These are phyloP conservation scores for Arthrobotrys iridis DNA, from an alignment of 2,329 filamentous ascomycete species.

Conservation along the genomic window DNA sequence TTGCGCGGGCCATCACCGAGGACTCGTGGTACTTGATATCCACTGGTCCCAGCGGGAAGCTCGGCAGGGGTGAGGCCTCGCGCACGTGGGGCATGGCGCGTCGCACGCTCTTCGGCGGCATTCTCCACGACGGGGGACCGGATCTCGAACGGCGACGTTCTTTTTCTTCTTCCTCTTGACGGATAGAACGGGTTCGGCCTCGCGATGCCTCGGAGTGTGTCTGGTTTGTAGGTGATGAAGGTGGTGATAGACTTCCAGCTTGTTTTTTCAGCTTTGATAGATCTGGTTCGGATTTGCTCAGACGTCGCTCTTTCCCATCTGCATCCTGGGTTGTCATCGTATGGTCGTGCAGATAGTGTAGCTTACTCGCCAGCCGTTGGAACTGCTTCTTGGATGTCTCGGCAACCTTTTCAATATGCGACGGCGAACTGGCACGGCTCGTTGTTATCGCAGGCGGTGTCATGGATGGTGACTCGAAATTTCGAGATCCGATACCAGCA, in stretches of 20 bases:
- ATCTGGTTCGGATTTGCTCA: constrained; percentile 46
- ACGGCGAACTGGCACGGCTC: constrained; percentile 42
- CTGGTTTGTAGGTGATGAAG: constrained; percentile 19
- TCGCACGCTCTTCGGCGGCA: constrained; percentile 36
- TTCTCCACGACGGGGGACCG: constrained; percentile 50
- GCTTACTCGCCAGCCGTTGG: constrained; percentile 39
- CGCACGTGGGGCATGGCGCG: constrained; percentile 47
- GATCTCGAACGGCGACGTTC: constrained; percentile 34
- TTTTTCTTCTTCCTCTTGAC: constrained; percentile 17
- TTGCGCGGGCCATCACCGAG: constrained; percentile 57
- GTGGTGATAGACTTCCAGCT: constrained; percentile 33
- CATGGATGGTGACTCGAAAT: constrained; percentile 50
- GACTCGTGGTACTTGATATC: constrained; percentile 52
- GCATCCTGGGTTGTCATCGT: constrained; percentile 6
- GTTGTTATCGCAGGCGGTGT: constrained; percentile 44
- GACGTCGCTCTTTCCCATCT: constrained; percentile 16
- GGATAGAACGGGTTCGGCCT: constrained; percentile 28
- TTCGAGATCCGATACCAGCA: constrained; percentile 48
- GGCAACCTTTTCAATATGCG: constrained; percentile 48
- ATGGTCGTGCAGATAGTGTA: constrained; percentile 41
- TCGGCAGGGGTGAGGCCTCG: constrained; percentile 39
- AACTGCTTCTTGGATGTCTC: constrained; percentile 50
- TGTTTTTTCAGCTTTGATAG: constrained; percentile 38
- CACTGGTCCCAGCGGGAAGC: constrained; percentile 49
- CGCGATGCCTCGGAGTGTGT: constrained; percentile 12